phyloP scores from a whole-genome alignment of 805 yeast species.

The Blastobotrys terrestris region DNA sequence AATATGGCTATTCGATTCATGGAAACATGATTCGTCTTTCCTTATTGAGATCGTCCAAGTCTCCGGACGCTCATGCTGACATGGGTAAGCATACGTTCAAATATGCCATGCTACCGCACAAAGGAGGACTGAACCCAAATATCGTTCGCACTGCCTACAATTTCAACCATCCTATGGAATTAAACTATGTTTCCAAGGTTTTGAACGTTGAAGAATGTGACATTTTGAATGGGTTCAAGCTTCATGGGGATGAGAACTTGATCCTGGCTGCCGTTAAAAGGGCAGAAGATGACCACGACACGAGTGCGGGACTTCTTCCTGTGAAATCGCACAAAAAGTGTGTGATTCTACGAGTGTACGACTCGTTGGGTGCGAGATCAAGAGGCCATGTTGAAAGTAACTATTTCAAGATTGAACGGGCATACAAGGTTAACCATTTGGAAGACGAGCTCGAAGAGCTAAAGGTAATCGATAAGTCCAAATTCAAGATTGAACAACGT shows the following conservation, averaged over 20 bases:
- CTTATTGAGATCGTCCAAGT: slow-evolving; percentile 82
- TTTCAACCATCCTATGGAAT: slow-evolving; percentile 54
- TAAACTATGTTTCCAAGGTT: slow-evolving; percentile 3
- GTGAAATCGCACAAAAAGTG: slow-evolving; percentile 40
- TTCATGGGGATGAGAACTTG: slow-evolving; percentile 50
- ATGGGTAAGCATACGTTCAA: slow-evolving; percentile 82
- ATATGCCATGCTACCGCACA: slow-evolving; percentile 81
- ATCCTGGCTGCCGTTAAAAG: slow-evolving; percentile 76
- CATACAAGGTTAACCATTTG: slow-evolving; percentile 40
- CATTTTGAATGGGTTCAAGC: slow-evolving; percentile 15
- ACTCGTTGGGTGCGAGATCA: slow-evolving; percentile 77
- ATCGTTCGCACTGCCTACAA: slow-evolving; percentile 72
- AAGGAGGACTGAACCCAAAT: slow-evolving; percentile 54
- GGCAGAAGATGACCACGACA: slow-evolving; percentile 70
- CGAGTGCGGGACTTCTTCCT: slow-evolving; percentile 34
- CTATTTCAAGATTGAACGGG: slow-evolving; percentile 29
- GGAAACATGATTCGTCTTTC: slow-evolving; percentile 90
- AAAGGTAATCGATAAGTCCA: slow-evolving; percentile 25
- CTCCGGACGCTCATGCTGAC: slow-evolving; percentile 92
- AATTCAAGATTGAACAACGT: slow-evolving; percentile 44
- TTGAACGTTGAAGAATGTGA: slow-evolving; percentile 17
- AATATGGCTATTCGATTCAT: slow-evolving; percentile 88
- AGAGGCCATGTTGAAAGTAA: slow-evolving; percentile 41
- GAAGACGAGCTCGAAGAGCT: slow-evolving; percentile 36
- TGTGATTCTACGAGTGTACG: slow-evolving; percentile 72